Evolutionary conservation across 1,139 yeast species (phyloP).

Genomic region (Nakaseomyces uthaithaninus): DNA sequence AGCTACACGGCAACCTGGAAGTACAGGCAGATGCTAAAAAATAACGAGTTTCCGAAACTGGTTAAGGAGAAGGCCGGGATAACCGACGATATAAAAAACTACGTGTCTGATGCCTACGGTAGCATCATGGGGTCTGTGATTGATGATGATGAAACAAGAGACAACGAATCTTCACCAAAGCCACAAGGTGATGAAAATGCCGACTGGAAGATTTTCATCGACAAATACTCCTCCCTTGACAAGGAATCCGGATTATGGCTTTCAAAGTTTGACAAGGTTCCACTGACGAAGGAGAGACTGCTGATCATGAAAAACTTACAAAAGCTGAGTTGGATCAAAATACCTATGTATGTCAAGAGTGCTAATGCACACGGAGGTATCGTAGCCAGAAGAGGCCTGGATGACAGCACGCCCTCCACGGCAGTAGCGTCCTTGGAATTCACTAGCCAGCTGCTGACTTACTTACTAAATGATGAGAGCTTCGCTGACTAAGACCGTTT

Average conservation of each 20-base stretch:
- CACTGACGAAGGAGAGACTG: slow-evolving; percentile 38
- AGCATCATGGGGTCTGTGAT: slow-evolving; percentile 13
- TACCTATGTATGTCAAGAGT: slow-evolving; percentile 56
- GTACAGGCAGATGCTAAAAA: slow-evolving; percentile 21
- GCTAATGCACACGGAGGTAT: slow-evolving; percentile 70
- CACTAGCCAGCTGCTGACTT: slow-evolving; percentile 21
- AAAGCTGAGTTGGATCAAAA: slow-evolving; percentile 52
- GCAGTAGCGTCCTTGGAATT: slow-evolving; percentile 28
- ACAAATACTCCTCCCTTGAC: slow-evolving; percentile 18
- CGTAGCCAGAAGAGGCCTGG: slow-evolving; percentile 57
- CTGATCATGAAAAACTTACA: slow-evolving; percentile 46
- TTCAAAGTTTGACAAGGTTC: slow-evolving; percentile 27
- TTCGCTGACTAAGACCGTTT: too few species aligned
- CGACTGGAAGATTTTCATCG: slow-evolving; percentile 24
- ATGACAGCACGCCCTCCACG: slow-evolving; percentile 23
- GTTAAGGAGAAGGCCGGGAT: slow-evolving; percentile 19
- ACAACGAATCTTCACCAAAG: slow-evolving; percentile 13
- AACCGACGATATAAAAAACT: slow-evolving; percentile 20
- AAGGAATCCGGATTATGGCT: slow-evolving; percentile 12
- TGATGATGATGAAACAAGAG: slow-evolving; percentile 13
- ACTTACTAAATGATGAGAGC: slow-evolving; percentile 14
- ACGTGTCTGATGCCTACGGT: slow-evolving; percentile 21
- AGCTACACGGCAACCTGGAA: slow-evolving; percentile 25
- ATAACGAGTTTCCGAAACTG: slow-evolving; percentile 19
- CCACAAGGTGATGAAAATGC: slow-evolving; percentile 11